Conservation (phyloP, 192 early-diverging fungal genomes). For the Dispira simplex region DNA sequence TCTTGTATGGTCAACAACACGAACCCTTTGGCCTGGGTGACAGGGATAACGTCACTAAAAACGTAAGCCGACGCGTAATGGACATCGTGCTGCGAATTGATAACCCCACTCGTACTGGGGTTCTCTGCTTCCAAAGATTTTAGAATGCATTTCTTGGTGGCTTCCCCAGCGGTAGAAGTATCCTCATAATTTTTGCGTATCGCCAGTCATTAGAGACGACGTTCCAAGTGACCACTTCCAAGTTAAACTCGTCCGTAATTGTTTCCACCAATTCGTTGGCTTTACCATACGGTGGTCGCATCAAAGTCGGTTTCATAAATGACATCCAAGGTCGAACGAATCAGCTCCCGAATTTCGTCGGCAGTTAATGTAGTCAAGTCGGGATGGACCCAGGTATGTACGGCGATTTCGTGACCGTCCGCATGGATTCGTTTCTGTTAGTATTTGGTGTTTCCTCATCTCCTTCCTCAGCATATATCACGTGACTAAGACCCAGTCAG, state of each 20-base stretch:
- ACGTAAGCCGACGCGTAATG: too few species aligned
- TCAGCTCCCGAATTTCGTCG: background rate
- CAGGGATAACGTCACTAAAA: too few species aligned
- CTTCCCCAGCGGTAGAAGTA: background rate
- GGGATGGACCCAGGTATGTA: background rate
- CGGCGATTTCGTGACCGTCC: background rate
- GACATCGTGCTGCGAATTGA: too few species aligned
- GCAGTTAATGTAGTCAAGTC: background rate
- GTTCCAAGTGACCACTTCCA: background rate
- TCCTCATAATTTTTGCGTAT: background rate
- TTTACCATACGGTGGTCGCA: slow-evolving; percentile 1
- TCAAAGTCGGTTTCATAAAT: background rate
- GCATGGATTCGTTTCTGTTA: background rate
- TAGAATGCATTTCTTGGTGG: too few species aligned
- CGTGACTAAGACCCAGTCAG: too few species aligned
- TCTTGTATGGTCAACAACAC: too few species aligned
- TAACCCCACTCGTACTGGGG: too few species aligned
- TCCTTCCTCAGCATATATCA: background rate
- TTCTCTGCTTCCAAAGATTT: too few species aligned
- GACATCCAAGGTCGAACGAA: background rate
- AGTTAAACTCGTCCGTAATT: background rate
- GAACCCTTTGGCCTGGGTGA: too few species aligned
- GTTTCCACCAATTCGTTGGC: background rate
- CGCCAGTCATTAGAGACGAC: background rate
- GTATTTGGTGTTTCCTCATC: background rate